phyloP scores from a whole-genome alignment of 2,329 filamentous ascomycete genomes.

The Whalleya microplaca region DNA sequence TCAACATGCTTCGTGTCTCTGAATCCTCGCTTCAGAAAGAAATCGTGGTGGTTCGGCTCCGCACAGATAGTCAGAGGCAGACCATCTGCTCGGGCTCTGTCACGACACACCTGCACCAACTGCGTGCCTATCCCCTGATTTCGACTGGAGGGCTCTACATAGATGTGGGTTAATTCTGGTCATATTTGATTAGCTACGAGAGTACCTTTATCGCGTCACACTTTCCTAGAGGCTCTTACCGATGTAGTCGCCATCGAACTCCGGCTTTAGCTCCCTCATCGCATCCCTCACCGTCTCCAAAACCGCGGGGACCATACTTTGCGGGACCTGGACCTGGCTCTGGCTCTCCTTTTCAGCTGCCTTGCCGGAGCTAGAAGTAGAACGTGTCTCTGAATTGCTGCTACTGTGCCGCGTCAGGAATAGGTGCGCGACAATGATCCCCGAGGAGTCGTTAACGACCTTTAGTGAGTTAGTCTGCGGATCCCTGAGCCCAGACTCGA shows the following conservation, averaged over 20 bases:
- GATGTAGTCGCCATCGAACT: slow-evolving; percentile 1
- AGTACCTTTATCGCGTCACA: not conserved
- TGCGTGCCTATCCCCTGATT: slow-evolving; percentile 9
- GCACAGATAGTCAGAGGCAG: slow-evolving; percentile 9
- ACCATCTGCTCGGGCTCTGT: not conserved
- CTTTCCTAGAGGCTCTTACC: not conserved
- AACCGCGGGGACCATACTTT: slow-evolving; percentile 4
- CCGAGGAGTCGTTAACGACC: no score
- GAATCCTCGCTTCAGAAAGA: slow-evolving; percentile 13
- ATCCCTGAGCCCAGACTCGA: no score
- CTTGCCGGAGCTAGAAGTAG: no score
- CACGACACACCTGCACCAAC: slow-evolving; percentile 2
- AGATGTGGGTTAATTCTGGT: slow-evolving; percentile 12
- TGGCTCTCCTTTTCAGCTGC: not conserved
- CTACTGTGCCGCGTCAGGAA: no score
- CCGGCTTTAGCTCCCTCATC: slow-evolving; percentile 1
- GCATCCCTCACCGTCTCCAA: slow-evolving; percentile 4
- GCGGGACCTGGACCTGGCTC: not conserved
- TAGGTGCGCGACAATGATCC: no score
- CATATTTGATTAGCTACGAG: not conserved
- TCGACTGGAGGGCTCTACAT: slow-evolving; percentile 16
- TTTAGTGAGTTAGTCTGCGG: no score
- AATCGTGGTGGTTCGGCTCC: slow-evolving; percentile 14
- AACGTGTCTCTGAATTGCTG: no score
- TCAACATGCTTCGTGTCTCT: slow-evolving; percentile 10